Base-by-base conservation (phyloP, 2,329 filamentous ascomycete species). In the Paraphoma sp. region DNA sequence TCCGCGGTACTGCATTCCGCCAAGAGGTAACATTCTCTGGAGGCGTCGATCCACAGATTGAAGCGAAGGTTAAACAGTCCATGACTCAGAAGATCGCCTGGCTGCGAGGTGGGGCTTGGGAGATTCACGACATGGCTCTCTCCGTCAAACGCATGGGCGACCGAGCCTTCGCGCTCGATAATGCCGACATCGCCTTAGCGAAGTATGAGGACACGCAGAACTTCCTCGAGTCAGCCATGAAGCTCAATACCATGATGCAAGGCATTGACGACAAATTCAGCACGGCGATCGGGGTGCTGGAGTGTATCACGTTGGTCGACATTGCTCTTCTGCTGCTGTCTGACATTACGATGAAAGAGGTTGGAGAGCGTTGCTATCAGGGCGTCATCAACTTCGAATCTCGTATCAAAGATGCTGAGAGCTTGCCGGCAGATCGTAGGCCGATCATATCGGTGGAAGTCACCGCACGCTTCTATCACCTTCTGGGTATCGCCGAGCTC, bases 81-180 rank as follows among this genome's bases (percentile, higher is more conserved):
- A 55, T 55, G 53, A 55, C 53, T 9, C 40, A 45, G 16, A 50
- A 51, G 29, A 17, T 55, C 18, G 14, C 40, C 38, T 55, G 53
- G 53, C 41, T 55, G 6, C 46, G 53, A 12, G 53, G 36, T 40
- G 53, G 46, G 17, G 42, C 42, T 23, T 55, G 46, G 40, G 53
- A 55, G 28, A 18, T 55, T 12, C 38, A 55, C 31, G 47, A 55
- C 17, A 36, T 55, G 23, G 47, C 47, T 9, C 40, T 50, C 12
- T 50, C 46, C 3, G 45, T 55, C 16, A 55, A 55, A 33, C 53
- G 47, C 53, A 45, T 16, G 30, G 53, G 53, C 30, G 53, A 55
- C 16, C 12, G 17, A 3, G 53, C 53, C 9, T 51, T 50, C 31
- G 12, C 40, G 4, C 28, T 45, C n/a, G 23, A 33, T 29, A 55